Evolutionary conservation across 306 rosid species (phyloP), one percentile per base, ranked within the genome.

Genomic region (Mucuna pruriens): DNA sequence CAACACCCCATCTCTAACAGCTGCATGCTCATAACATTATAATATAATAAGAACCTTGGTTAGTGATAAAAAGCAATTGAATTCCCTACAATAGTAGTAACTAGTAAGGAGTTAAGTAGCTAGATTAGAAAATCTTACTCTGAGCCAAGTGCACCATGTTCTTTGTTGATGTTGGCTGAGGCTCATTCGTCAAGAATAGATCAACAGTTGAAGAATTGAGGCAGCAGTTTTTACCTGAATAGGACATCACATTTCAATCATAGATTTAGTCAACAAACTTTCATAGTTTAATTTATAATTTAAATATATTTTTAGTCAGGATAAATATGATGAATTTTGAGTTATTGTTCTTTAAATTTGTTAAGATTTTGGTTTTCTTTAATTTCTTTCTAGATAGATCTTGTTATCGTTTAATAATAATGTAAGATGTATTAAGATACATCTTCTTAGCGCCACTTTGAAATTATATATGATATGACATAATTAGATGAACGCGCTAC

Each of bases 131-230:
- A 52, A 34, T 52, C 91, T 31, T 90, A 95, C 99, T 87, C 79
- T 95, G 99, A 70, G 97, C 82, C 74, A 95, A 89, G 82, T 95
- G 99, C 44, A 89, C 88, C 94, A 95, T 7, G 89, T 86, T 95
- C 89, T 85, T 91, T 52, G 90, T 90, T 19, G 98, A 91, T 61
- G 99, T 93, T 33, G 98, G 48, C 51, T 90, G 99, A 17, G 98
- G 97, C 54, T 87, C 94, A 69, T 90, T 88, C 85, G 12, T 68
- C 71, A 95, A 74, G 76, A 95, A 92, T 48, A 87, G 83, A 34
- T 87, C 89, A 48, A 91, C 62, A 0, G 94, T 90, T 26, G 99
- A 93, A 51, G 94, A 83, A 86, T 95, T 93, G 61, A 95, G 94
- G 76, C 98, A 93, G 42, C 97, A 95, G 45, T 95, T 95, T 68